phyloP scores from a whole-genome alignment of 306 rosid species.

The cucumber (Cucumis sativus) region Cucumber_9930_V3 NC_026657.2:30013501-30014000 shows the following conservation, averaged over 20 bases:
- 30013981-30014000: neutral
- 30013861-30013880: too few relatives aligned
- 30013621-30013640: neutral
- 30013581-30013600: too few relatives aligned
- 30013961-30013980: neutral
- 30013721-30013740: neutral
- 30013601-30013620: too few relatives aligned
- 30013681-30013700: neutral
- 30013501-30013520: too few relatives aligned
- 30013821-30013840: constrained; percentile 1
- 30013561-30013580: too few relatives aligned
- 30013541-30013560: too few relatives aligned
- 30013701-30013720: neutral
- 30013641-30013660: neutral
- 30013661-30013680: neutral
- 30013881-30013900: neutral
- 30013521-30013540: too few relatives aligned
- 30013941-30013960: neutral
- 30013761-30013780: neutral
- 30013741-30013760: neutral
- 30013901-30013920: neutral
- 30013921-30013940: neutral
- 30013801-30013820: neutral
- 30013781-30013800: neutral
- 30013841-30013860: neutral